Percentiles rank a stretch among this genome's conserved stretches.
These are phyloP conservation scores for Coleophoma cylindrospora DNA, from an alignment of 2,329 filamentous ascomycete species.

Conservation along the genomic window DNA sequence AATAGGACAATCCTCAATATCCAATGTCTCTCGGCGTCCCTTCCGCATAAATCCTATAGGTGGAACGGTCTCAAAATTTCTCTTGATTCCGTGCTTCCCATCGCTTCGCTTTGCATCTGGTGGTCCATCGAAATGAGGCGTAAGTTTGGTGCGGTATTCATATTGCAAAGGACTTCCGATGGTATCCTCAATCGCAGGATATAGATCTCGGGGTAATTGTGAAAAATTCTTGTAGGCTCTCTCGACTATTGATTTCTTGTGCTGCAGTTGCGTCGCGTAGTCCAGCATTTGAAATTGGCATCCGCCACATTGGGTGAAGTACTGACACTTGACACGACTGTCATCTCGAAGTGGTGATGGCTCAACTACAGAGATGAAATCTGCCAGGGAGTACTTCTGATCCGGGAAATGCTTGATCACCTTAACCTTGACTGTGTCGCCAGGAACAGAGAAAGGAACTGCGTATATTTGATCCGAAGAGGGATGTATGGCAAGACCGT, in stretches of 20 bases:
- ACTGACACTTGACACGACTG: constrained; percentile 70
- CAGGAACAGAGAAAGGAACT: constrained; percentile 83
- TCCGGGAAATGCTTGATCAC: constrained; percentile 66
- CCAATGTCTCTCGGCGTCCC: constrained; percentile 72
- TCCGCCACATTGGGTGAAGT: constrained; percentile 83
- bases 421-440: constrained; percentile 75
- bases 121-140: constrained; percentile 88
- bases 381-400: constrained; percentile 69
- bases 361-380: constrained; percentile 73
- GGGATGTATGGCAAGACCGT: constrained; percentile 74
- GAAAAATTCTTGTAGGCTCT: constrained; percentile 93
- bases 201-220: constrained; percentile 65
- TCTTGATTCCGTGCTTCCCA: constrained; percentile 45
- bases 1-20: constrained; percentile 97
- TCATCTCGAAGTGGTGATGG: constrained; percentile 76
- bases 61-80: constrained; percentile 60
- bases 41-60: constrained; percentile 89
- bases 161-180: constrained; percentile 89
- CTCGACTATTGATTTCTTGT: constrained; percentile 83
- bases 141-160: constrained; percentile 93
- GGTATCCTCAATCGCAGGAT: constrained; percentile 76
- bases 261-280: constrained; percentile 76
- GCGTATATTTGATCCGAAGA: constrained; percentile 67
- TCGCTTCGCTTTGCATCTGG: constrained; percentile 42
- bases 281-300: constrained; percentile 98